Evolutionary conservation across 169 alveolate species (phyloP).

Genomic region (Besnoitia besnoiti): DNA sequence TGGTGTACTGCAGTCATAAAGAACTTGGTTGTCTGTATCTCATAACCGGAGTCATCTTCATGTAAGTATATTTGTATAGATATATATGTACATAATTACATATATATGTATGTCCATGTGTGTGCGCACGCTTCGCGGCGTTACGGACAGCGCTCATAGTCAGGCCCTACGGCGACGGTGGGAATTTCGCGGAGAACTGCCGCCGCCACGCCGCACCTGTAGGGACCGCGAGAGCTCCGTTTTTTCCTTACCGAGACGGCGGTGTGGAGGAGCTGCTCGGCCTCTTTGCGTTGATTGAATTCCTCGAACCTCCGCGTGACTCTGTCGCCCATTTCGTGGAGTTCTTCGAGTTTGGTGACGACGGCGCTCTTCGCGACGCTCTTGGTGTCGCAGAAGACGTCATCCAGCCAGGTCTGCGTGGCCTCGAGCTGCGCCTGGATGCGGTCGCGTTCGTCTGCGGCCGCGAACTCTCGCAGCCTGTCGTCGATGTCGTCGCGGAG

Average conservation of each 20-base stretch:
- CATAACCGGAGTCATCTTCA: too few relatives aligned
- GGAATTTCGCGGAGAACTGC: not conserved
- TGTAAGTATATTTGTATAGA: too few relatives aligned
- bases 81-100: not conserved
- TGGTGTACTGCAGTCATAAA: too few relatives aligned
- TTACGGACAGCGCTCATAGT: too few relatives aligned
- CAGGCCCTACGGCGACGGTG: not conserved
- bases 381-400: slow-evolving; percentile 60
- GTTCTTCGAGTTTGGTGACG: slow-evolving; percentile 57
- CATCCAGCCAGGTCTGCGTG: slow-evolving; percentile 73
- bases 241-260: slow-evolving; percentile 10
- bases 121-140: not conserved
- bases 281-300: not conserved
- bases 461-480: not conserved
- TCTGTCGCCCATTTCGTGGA: not conserved
- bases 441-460: not conserved
- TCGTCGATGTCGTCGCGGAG: slow-evolving; percentile 50
- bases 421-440: slow-evolving; percentile 32
- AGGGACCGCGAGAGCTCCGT: too few relatives aligned
- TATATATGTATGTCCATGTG: not conserved
- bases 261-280: slow-evolving; percentile 1
- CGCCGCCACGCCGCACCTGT: too few relatives aligned
- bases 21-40: too few relatives aligned
- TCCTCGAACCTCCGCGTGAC: not conserved
- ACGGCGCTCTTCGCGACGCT: slow-evolving; percentile 62